Percentiles rank a stretch among this genome's conserved stretches.
Conservation (phyloP, 257 asterid genomes). For the Ilex aquifolium region DNA sequence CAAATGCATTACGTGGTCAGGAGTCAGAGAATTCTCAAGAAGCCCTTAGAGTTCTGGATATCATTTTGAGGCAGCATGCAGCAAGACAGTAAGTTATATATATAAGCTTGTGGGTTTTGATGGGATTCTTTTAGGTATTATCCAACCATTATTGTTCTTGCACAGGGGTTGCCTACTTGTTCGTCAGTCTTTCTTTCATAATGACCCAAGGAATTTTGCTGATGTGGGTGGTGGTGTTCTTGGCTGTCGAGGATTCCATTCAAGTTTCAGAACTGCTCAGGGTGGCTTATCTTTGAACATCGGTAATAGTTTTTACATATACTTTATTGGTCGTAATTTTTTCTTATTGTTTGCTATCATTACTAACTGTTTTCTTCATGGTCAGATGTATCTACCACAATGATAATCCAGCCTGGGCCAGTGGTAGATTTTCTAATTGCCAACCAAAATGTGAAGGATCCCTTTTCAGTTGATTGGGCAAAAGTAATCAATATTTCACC, state of each 20-base stretch:
- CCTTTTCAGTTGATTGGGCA: slow-evolving; percentile 69
- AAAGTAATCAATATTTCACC: slow-evolving; percentile 35
- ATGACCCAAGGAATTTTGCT: slow-evolving; percentile 57
- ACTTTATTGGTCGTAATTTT: neutral
- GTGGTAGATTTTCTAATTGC: slow-evolving; percentile 65
- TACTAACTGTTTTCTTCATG: slow-evolving; percentile 1
- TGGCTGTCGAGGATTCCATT: slow-evolving; percentile 88
- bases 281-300: slow-evolving; percentile 83
- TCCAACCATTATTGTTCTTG: slow-evolving; percentile 8
- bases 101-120: neutral
- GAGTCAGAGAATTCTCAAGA: slow-evolving; percentile 82
- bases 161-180: slow-evolving; percentile 83
- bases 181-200: slow-evolving; percentile 78
- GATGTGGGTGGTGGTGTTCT: slow-evolving; percentile 92
- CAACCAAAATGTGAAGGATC: slow-evolving; percentile 75
- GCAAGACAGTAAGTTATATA: slow-evolving; percentile 72
- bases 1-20: slow-evolving; percentile 80
- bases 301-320: slow-evolving; percentile 30
- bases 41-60: slow-evolving; percentile 81
- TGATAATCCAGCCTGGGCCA: slow-evolving; percentile 84
- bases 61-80: slow-evolving; percentile 94
- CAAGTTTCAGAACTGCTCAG: slow-evolving; percentile 82
- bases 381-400: slow-evolving; percentile 82
- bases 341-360: neutral
- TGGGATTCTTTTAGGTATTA: neutral